Percentiles rank a stretch among this genome's conserved stretches.
These are phyloP conservation scores for Penicillium arizonense DNA, from an alignment of 495 filamentous ascomycete species.

Conservation along the genomic window DNA sequence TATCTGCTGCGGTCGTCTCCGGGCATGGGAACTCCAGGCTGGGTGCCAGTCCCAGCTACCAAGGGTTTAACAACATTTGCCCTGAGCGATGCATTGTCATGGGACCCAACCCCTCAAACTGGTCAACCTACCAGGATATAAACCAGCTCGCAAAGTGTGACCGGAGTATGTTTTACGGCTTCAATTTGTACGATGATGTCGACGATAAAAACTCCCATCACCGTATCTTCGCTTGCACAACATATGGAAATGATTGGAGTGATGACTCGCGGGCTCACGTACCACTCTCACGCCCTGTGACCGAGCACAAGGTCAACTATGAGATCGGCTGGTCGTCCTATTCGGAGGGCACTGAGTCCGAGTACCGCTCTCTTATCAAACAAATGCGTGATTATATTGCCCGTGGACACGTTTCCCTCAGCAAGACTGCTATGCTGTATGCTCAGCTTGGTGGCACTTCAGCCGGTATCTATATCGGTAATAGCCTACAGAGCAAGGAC, in stretches of 20 bases:
- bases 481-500: constrained; percentile 25
- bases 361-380: constrained; percentile 14
- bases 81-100: constrained; percentile 28
- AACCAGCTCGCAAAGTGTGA: constrained; percentile 20
- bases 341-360: constrained; percentile 10
- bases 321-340: constrained; percentile 22
- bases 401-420: constrained; percentile 11
- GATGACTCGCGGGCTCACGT: constrained; percentile 2
- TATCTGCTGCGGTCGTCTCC: constrained; percentile 1
- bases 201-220: constrained; percentile 23
- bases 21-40: constrained; percentile 3
- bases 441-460: constrained; percentile 16
- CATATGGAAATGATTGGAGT: constrained; percentile 26
- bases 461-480: constrained; percentile 25
- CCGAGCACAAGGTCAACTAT: constrained; percentile 10
- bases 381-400: constrained; percentile 25
- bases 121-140: constrained; percentile 32
- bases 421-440: constrained; percentile 16
- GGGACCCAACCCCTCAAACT: constrained; percentile 28
- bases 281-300: neutral
- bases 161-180: constrained; percentile 29
- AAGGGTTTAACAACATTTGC: constrained; percentile 19
- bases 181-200: constrained; percentile 29
- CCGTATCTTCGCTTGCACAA: constrained; percentile 31
- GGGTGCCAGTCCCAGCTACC: constrained; percentile 20